Evolutionary conservation across 2,329 filamentous ascomycete species (phyloP).

Genomic region (Fusarium sp.): DNA sequence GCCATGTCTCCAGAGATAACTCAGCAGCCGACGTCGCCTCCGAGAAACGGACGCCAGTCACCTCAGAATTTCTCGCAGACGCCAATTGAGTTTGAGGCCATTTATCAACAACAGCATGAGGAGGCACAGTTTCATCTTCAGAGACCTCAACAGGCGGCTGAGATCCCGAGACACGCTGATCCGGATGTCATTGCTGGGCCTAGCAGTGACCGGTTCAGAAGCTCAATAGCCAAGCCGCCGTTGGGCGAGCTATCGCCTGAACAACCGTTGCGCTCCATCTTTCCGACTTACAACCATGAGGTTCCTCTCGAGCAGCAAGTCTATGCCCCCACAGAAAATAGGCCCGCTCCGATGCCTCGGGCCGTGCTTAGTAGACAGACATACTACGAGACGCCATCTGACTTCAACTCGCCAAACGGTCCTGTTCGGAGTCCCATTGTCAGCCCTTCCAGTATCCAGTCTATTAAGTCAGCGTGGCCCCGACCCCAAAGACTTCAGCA

Average conservation of each 20-base stretch:
- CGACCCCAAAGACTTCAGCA: conserved; percentile 50
- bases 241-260: conserved; percentile 49
- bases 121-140: conserved; percentile 48
- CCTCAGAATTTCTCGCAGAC: conserved; percentile 50
- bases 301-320: conserved; percentile 74
- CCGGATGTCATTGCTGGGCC: conserved; percentile 63
- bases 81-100: conserved; percentile 50
- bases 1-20: conserved; percentile 28
- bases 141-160: conserved; percentile 55
- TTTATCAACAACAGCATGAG: conserved; percentile 43
- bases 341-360: conserved; percentile 72
- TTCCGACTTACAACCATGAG: conserved; percentile 78
- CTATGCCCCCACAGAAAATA: conserved; percentile 76
- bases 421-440: conserved; percentile 38
- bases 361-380: conserved; percentile 74
- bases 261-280: conserved; percentile 74
- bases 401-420: conserved; percentile 14
- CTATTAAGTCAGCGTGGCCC: conserved; percentile 8
- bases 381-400: conserved; percentile 55
- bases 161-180: conserved; percentile 60
- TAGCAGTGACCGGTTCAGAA: conserved; percentile 63
- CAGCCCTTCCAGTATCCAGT: conserved; percentile 37
- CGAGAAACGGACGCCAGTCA: conserved; percentile 47
- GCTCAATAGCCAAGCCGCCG: conserved; percentile 69
- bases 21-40: conserved; percentile 37